Evolutionary conservation across 176 grass and related monocot genomes (phyloP), one percentile per base, ranked within the genome.

Genomic region (Musa acuminata): DNA sequence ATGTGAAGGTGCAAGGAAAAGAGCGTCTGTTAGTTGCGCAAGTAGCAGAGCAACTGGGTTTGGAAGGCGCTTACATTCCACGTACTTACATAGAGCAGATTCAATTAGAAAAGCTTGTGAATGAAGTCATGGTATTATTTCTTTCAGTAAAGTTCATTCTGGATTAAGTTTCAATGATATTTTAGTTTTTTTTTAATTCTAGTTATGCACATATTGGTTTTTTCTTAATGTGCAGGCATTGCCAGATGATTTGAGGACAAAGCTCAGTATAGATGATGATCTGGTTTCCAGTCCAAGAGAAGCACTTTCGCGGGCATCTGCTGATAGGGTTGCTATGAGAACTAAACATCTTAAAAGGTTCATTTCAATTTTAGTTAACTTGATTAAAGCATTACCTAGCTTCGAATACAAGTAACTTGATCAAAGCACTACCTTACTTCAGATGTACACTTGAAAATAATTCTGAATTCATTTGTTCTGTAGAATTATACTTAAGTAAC

Each of bases 71-170:
- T 79, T 99, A 89, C 80, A 89, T 91, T 77, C 86, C 95, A 1
- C 95, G 88, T 67, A 99, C 95, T 35, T 99, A 99, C 78, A 99
- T 99, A 76, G 95, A 89, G 74, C 95, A 99, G 80, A 99, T 99
- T 87, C 95, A 99, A 64, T 73, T 99, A 72, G 95, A 99, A 82
- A 99, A 99, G 79, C 87, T 94, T 68, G 80, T 99, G 69, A 94
- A 99, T 29, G 95, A 99, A 75, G 95, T 99, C 60, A 94, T 99
- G 88, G 95, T 99, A 91, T 85, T 77, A 25, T 70, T 54, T 77
- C 78, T 27, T 27, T 69, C 55, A 43, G 55, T 43, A 75, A 1
- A 22, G 9, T 12, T 52, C 80, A 43, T 80, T 78, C 58, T 55
- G 11, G 12, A 26, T 16, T 51, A 11, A 66, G n/a, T 14, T 65